Evolutionary conservation across 1,139 yeast species (phyloP).

Genomic region (Pichia sp.): DNA sequence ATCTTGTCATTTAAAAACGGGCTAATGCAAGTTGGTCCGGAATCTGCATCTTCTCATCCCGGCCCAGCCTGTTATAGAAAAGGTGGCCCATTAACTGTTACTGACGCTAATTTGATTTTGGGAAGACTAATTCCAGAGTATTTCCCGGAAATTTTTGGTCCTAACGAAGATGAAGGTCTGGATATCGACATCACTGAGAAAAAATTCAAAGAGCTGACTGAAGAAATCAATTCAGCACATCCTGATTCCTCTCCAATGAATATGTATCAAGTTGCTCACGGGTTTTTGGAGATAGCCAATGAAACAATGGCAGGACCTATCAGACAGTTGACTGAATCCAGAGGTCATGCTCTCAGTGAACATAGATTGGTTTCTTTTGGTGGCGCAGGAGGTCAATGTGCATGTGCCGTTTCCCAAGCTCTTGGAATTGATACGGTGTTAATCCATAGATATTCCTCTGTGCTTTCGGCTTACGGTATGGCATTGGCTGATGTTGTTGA

Average conservation of each 20-base stretch:
- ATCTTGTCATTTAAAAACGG: constrained; percentile 51
- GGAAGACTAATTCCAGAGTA: constrained; percentile 52
- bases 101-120: constrained; percentile 52
- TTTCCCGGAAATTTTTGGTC: constrained; percentile 57
- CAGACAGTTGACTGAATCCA: constrained; percentile 51
- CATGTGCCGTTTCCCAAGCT: constrained; percentile 46
- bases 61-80: constrained; percentile 59
- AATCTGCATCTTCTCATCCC: constrained; percentile 57
- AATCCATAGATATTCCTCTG: constrained; percentile 51
- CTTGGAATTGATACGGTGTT: constrained; percentile 44
- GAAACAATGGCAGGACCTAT: constrained; percentile 56
- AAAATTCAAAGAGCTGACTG: constrained; percentile 40
- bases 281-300: constrained; percentile 51
- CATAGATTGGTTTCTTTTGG: constrained; percentile 54
- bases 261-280: constrained; percentile 47
- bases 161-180: constrained; percentile 47
- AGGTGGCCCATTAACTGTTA: constrained; percentile 55
- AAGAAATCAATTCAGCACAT: constrained; percentile 38
- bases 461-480: constrained; percentile 55
- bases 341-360: constrained; percentile 42
- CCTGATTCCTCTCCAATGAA: constrained; percentile 31
- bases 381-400: constrained; percentile 58
- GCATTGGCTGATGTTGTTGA: constrained; percentile 54
- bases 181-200: constrained; percentile 39
- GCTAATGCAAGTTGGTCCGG: constrained; percentile 56